phyloP scores from a whole-genome alignment of 495 filamentous ascomycete genomes.

The Penicillium turbatum region DNA sequence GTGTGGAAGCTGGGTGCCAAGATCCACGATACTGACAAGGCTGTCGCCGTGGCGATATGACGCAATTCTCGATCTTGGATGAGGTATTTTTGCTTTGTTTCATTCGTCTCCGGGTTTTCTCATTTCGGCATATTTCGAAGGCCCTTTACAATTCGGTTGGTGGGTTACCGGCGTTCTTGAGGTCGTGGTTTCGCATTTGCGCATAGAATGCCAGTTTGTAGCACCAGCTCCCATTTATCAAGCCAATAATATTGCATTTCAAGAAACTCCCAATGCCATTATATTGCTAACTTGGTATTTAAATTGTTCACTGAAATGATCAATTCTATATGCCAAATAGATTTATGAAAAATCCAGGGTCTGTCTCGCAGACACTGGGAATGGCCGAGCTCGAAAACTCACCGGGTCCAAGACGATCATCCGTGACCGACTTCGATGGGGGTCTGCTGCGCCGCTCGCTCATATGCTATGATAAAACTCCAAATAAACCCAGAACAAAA shows the following conservation, averaged over 20 bases:
- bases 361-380: conserved; percentile 9
- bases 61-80: not conserved
- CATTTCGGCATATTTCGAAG: not conserved
- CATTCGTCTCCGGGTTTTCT: conserved; percentile 3
- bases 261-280: not conserved
- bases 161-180: conserved; percentile 3
- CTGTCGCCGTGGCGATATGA: conserved; percentile 7
- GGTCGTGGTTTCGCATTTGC: not conserved
- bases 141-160: not conserved
- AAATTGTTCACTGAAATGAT: too few species aligned
- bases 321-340: not conserved
- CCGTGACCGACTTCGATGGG: not conserved
- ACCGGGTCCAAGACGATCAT: not conserved
- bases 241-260: too few species aligned
- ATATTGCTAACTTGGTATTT: too few species aligned
- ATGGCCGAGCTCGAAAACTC: not conserved
- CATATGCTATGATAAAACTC: conserved; percentile 21
- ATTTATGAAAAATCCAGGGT: not conserved
- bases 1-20: conserved; percentile 75
- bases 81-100: not conserved
- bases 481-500: not conserved
- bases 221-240: not conserved
- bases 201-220: not conserved
- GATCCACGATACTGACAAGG: conserved; percentile 39
- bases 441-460: conserved; percentile 25